Percentiles rank a stretch among this genome's conserved stretches.
Evolutionary conservation across 1,284 basidiomycete species (phyloP).

Genomic region (Marasmius fiardii): DNA sequence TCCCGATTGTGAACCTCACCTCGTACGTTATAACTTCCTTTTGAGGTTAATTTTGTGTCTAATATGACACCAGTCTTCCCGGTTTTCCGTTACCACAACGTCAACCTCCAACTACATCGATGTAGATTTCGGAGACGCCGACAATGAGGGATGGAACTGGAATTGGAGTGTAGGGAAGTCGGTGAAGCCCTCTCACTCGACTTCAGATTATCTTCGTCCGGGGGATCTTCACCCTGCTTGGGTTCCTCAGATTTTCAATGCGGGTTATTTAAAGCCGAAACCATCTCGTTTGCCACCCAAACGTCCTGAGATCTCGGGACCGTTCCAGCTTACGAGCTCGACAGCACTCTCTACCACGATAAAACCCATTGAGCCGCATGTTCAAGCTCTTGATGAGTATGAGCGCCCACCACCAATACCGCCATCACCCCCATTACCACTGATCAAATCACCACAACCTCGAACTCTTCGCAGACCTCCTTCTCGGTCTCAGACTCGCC

Average conservation of each 20-base stretch:
- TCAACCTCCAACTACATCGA: constrained; percentile 47
- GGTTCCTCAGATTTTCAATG: constrained; percentile 14
- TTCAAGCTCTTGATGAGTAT: not conserved
- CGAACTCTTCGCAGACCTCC: not conserved
- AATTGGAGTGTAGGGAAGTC: not conserved
- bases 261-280: constrained; percentile 9
- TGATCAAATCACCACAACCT: too few relatives aligned
- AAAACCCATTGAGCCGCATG: not conserved
- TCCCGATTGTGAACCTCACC: constrained; percentile 17
- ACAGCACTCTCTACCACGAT: not conserved
- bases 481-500: not conserved
- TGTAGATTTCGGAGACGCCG: constrained; percentile 17
- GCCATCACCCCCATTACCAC: not conserved
- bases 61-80: constrained; percentile 33
- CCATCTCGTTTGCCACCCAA: not conserved
- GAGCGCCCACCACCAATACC: not conserved
- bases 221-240: constrained; percentile 11
- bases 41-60: not conserved
- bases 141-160: not conserved
- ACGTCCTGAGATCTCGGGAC: constrained; percentile 12
- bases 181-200: not conserved
- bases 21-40: constrained; percentile 8
- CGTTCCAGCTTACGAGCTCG: constrained; percentile 12
- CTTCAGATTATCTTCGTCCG: not conserved
- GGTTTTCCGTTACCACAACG: constrained; percentile 49